These are phyloP conservation scores for Solanum hybrid DNA, from an alignment of 305 asterid species.

Conservation along the genomic window DNA sequence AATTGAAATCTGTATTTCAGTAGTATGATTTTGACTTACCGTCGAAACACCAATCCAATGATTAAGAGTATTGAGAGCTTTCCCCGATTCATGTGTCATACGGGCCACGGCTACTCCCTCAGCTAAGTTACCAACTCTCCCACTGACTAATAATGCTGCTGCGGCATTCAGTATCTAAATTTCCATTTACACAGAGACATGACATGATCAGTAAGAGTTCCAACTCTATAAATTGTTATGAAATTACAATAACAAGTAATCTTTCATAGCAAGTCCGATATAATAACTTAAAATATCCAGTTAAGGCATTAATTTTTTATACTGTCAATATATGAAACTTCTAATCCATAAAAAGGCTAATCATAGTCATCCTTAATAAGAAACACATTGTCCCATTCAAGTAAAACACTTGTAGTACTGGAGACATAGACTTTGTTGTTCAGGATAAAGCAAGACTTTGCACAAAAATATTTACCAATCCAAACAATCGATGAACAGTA, in stretches of 20 bases:
- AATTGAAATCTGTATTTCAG: not conserved
- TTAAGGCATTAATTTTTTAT: not conserved
- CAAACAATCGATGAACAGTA: not conserved
- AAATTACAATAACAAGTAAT: not conserved
- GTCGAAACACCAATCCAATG: conserved; percentile 30
- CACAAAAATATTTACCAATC: not conserved
- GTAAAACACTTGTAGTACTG: not conserved
- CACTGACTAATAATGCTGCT: conserved; percentile 41
- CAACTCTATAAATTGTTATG: not conserved
- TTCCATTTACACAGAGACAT: not conserved
- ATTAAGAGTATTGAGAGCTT: conserved; percentile 37
- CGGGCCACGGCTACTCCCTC: conserved; percentile 43
- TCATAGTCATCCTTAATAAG: not conserved
- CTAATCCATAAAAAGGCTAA: not conserved
- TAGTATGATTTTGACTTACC: conserved; percentile 9
- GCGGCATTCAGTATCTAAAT: conserved; percentile 40
- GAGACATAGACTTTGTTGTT: not conserved
- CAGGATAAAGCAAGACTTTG: not conserved
- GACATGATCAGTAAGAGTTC: not conserved
- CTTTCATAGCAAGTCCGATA: not conserved
- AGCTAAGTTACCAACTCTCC: conserved; percentile 24
- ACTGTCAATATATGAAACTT: not conserved
- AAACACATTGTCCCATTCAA: not conserved
- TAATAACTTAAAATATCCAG: not conserved
- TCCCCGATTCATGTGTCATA: conserved; percentile 33